Base-by-base conservation (phyloP, 2,329 filamentous ascomycete species). In the Exophiala viscosa region DNA sequence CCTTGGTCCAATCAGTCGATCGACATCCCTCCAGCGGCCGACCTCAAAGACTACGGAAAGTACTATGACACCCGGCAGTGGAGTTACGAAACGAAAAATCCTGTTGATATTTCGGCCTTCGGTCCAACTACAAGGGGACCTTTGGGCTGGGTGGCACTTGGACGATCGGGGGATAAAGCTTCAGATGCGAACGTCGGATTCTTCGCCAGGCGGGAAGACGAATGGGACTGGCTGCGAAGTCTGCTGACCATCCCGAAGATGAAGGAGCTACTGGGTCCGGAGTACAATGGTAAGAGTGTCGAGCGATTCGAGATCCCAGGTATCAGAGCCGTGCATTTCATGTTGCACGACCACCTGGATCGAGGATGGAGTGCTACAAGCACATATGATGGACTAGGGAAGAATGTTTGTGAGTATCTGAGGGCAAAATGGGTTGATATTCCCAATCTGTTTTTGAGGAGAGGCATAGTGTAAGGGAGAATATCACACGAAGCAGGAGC, bases 81-180 rank as follows among this genome's bases (percentile, higher is more conserved):
- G 11, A 18, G 31, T 8, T 18, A 41, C 10, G 15, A 23, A 9
- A 41, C 34, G 10, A n/a, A 40, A 10, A 36, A 48, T 3, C 5
- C 35, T 5, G 39, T 20, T 14, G 23, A 48, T 5, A 2, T 34
- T 9, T 14, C 18, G n/a, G n/a, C 42, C 11, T 65, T 61, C 36
- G 65, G 60, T 3, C 57, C 58, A 1, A 69, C 65, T 1, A 62
- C 64, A 0, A 50, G 48, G 7, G 60, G 66, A 15, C 70, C 66
- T 3, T 59, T 76, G 0, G 74, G 73, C 15, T 70, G 72, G 45
- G 60, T 76, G 13, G 70, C 65, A 4, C 67, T 74, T 35, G 73
- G 67, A 2, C 64, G 75, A 50, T 72, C 72, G 10, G 67, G 66
- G 28, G 66, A 74, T 59, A 69, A 72, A 49, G 66, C 65, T 3